Evolutionary conservation across 2,329 filamentous ascomycete species (phyloP).

Genomic region (Ophiosphaerella korrae): DNA sequence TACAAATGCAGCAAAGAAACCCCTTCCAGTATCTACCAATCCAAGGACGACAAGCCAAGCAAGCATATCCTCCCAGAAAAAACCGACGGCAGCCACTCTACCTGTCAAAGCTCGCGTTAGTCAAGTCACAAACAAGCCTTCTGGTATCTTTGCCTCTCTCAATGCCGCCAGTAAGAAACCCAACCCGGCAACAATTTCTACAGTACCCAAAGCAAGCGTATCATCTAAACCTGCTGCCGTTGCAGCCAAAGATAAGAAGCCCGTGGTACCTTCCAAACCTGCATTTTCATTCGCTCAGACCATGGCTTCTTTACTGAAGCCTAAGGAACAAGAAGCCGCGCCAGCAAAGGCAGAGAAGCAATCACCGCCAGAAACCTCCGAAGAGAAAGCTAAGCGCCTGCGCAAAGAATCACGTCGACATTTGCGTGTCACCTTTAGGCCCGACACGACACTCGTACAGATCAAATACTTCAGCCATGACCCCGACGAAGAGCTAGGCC

Average conservation of each 20-base stretch:
- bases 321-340: slow-evolving; percentile 58
- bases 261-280: slow-evolving; percentile 25
- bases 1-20: slow-evolving; percentile 24
- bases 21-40: slow-evolving; percentile 4
- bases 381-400: slow-evolving; percentile 69
- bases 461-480: slow-evolving; percentile 74
- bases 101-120: slow-evolving; percentile 40
- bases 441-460: slow-evolving; percentile 68
- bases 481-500: slow-evolving; percentile 70
- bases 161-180: slow-evolving; percentile 54
- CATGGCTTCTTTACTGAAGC: slow-evolving; percentile 55
- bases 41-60: slow-evolving; percentile 17
- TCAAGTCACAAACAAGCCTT: slow-evolving; percentile 51
- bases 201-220: slow-evolving; percentile 28
- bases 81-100: slow-evolving; percentile 26
- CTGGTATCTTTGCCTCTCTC: slow-evolving; percentile 53
- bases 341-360: slow-evolving; percentile 58
- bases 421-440: slow-evolving; percentile 73
- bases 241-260: not conserved
- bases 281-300: slow-evolving; percentile 48
- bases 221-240: slow-evolving; percentile 32
- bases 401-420: slow-evolving; percentile 74
- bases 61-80: slow-evolving; percentile 27
- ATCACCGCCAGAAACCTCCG: slow-evolving; percentile 65
- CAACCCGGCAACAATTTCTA: slow-evolving; percentile 23